A percentile compares a stretch with the other conserved stretches of the same genome.
These are phyloP conservation scores for Neurospora sp. DNA, from an alignment of 495 filamentous ascomycete genomes.

Conservation along the genomic window DNA sequence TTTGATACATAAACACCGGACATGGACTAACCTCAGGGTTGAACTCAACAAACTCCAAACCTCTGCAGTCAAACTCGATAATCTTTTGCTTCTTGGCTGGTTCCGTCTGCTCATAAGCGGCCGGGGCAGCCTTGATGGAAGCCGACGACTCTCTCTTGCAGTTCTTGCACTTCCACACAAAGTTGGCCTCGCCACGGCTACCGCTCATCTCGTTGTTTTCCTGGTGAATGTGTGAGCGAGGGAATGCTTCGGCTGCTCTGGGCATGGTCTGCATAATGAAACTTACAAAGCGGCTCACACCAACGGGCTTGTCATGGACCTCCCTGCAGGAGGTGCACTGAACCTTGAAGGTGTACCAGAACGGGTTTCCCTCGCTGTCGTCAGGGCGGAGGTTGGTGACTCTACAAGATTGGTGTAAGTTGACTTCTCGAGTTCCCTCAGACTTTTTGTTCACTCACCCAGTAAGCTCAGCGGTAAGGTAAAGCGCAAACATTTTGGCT, in stretches of 20 bases:
- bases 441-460: constrained; percentile 34
- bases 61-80: constrained; percentile 85
- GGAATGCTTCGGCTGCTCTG: background rate
- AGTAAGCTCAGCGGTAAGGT: constrained; percentile 66
- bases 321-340: constrained; percentile 94
- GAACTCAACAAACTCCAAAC: constrained; percentile 85
- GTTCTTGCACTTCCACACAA: constrained; percentile 94
- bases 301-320: constrained; percentile 77
- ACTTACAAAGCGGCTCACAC: constrained; percentile 80
- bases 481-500: constrained; percentile 60
- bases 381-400: constrained; percentile 80
- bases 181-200: constrained; percentile 90
- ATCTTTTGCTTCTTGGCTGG: constrained; percentile 68
- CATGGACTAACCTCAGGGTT: constrained; percentile 59
- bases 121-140: constrained; percentile 60
- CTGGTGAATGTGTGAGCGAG: constrained; percentile 33
- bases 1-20: background rate
- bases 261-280: background rate
- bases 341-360: constrained; percentile 94
- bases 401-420: constrained; percentile 34
- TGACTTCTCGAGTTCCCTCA: background rate
- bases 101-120: constrained; percentile 53
- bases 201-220: constrained; percentile 79
- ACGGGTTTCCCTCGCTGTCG: constrained; percentile 70
- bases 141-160: constrained; percentile 63